Conservation (phyloP, 2,329 filamentous ascomycete genomes). For the Cladosporium sp. region DNA sequence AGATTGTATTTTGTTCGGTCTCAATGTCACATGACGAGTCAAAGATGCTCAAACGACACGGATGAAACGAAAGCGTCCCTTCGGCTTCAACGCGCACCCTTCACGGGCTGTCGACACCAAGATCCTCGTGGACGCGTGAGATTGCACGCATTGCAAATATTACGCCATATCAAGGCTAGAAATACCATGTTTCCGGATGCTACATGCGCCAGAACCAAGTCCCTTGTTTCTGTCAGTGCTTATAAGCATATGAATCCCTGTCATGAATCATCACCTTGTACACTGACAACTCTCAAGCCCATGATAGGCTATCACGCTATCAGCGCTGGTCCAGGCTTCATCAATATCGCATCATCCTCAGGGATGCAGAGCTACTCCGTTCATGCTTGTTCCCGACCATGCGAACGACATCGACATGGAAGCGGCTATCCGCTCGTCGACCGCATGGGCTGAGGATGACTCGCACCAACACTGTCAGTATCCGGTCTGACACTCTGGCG, state of each 20-base stretch:
- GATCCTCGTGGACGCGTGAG: not conserved
- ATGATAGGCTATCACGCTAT: not conserved
- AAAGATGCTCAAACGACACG: not conserved
- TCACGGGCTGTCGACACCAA: not conserved
- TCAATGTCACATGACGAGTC: not conserved
- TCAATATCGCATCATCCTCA: not conserved
- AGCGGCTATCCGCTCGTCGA: not conserved
- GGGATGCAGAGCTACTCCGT: not conserved
- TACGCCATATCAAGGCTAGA: not conserved
- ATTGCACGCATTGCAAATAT: not conserved
- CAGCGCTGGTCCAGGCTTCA: not conserved
- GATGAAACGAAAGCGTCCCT: not conserved
- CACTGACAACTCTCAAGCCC: not conserved
- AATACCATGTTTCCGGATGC: not conserved
- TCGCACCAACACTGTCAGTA: slow-evolving; percentile 17
- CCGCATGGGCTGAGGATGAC: slow-evolving; percentile 16
- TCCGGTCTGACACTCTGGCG: slow-evolving; percentile 18
- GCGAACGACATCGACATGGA: slow-evolving; percentile 13
- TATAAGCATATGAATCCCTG: not conserved
- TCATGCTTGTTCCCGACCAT: slow-evolving; percentile 8
- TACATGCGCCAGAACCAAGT: not conserved
- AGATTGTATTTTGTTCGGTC: not conserved
- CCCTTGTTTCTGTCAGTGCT: not conserved
- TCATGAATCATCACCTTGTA: not conserved
- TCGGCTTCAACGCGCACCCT: not conserved